These are phyloP conservation scores for Penicillium sp. DNA, from an alignment of 2,329 filamentous ascomycete species.

Conservation along the genomic window DNA sequence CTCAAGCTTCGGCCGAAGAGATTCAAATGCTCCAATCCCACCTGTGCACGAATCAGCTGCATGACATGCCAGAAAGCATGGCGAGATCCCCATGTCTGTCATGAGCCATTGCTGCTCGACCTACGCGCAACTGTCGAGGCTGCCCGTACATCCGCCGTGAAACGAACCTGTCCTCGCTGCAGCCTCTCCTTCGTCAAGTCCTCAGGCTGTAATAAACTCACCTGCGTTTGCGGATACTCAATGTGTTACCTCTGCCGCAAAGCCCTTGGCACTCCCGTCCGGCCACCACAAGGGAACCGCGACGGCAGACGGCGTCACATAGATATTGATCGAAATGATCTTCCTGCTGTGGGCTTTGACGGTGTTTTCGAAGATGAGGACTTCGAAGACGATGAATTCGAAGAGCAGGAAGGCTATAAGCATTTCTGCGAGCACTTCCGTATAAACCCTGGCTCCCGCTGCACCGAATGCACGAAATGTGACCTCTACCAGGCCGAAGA, in stretches of 20 bases:
- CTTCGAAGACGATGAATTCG: conserved; percentile 26
- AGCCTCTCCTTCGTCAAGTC: conserved; percentile 90
- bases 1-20: conserved; percentile 71
- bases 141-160: conserved; percentile 90
- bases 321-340: conserved; percentile 44
- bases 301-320: conserved; percentile 9
- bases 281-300: conserved; percentile 1
- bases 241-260: conserved; percentile 98
- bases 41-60: conserved; percentile 73
- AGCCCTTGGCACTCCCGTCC: conserved; percentile 47
- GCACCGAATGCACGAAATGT: conserved; percentile 76
- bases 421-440: conserved; percentile 98
- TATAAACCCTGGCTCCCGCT: conserved; percentile 72
- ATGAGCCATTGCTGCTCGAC: conserved; percentile 78
- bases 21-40: conserved; percentile 73
- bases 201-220: conserved; percentile 94
- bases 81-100: conserved; percentile 86
- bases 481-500: conserved; percentile 72
- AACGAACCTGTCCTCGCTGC: conserved; percentile 90
- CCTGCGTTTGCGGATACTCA: conserved; percentile 91
- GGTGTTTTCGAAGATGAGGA: conserved; percentile 9
- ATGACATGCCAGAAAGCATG: conserved; percentile 79
- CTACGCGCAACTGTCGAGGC: conserved; percentile 88
- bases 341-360: conserved; percentile 30
- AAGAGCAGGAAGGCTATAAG: conserved; percentile 71